Conservation (phyloP, 345 rosid genomes). For the Bruguiera parviflora region DNA sequence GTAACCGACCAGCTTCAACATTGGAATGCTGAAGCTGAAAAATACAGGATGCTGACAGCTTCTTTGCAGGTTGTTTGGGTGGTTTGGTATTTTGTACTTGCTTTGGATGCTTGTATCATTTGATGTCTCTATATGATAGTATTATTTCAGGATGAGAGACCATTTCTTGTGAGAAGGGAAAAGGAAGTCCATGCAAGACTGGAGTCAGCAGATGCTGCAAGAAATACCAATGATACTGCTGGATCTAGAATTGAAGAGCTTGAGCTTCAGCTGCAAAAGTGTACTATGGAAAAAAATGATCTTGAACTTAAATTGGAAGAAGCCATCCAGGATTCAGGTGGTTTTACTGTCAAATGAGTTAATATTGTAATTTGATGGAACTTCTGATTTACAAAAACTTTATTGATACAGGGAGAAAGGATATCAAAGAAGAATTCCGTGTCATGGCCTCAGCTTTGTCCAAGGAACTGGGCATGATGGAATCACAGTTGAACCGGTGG, state of each 20-base stretch:
- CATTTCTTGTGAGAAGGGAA: slow-evolving; percentile 66
- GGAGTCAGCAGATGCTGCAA: slow-evolving; percentile 64
- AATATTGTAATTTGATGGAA: slow-evolving; percentile 1
- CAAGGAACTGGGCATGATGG: slow-evolving; percentile 94
- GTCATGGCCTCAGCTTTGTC: slow-evolving; percentile 92
- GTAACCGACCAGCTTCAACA: slow-evolving; percentile 79
- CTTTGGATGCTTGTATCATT: slow-evolving; percentile 13
- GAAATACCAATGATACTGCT: slow-evolving; percentile 39
- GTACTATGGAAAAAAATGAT: slow-evolving; percentile 77
- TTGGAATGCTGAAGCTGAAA: slow-evolving; percentile 69
- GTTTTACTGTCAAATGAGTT: background rate
- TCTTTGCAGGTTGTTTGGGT: slow-evolving; percentile 61
- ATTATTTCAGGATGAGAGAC: slow-evolving; percentile 69
- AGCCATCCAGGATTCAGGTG: slow-evolving; percentile 72
- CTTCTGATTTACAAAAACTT: slow-evolving; percentile 17
- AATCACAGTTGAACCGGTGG: slow-evolving; percentile 85
- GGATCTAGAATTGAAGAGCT: slow-evolving; percentile 65
- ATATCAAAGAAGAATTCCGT: slow-evolving; percentile 75
- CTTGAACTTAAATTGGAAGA: slow-evolving; percentile 83
- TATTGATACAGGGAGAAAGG: slow-evolving; percentile 66
- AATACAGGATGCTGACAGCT: slow-evolving; percentile 57
- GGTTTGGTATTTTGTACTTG: slow-evolving; percentile 21
- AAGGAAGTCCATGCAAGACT: slow-evolving; percentile 64
- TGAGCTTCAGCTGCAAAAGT: slow-evolving; percentile 67
- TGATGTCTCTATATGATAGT: slow-evolving; percentile 25